A percentile compares a stretch with the other conserved stretches of the same genome.
Conservation (phyloP, 306 rosid species). For the Casuarina glauca region DNA sequence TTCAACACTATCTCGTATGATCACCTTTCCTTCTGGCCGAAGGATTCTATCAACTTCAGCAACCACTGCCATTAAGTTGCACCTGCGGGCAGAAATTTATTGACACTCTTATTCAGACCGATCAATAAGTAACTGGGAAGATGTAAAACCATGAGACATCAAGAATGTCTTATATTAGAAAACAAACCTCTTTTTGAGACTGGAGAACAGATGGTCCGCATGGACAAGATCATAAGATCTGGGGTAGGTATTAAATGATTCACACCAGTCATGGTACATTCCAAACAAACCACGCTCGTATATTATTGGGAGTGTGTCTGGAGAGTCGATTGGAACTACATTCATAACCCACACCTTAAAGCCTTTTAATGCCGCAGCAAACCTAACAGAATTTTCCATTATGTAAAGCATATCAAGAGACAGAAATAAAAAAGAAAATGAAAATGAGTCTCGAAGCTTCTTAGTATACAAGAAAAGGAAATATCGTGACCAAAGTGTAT, state of each 20-base stretch:
- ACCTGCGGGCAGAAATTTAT: slow-evolving; percentile 46
- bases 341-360: slow-evolving; percentile 81
- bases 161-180: slow-evolving; percentile 7
- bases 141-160: background rate
- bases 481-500: background rate
- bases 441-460: background rate
- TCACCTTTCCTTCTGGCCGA: slow-evolving; percentile 77
- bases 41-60: slow-evolving; percentile 85
- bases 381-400: slow-evolving; percentile 36
- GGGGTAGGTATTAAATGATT: slow-evolving; percentile 79
- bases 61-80: slow-evolving; percentile 59
- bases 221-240: slow-evolving; percentile 80
- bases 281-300: slow-evolving; percentile 83
- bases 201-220: slow-evolving; percentile 70
- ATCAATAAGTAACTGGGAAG: slow-evolving; percentile 4
- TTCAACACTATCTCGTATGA: slow-evolving; percentile 60
- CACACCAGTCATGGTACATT: slow-evolving; percentile 87
- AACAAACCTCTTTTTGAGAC: slow-evolving; percentile 54
- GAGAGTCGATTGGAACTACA: slow-evolving; percentile 67
- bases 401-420: background rate
- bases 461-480: slow-evolving; percentile 1
- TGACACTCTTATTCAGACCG: slow-evolving; percentile 11
- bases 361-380: slow-evolving; percentile 74
- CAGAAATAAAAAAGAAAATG: background rate
- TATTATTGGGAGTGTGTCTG: slow-evolving; percentile 70